These are phyloP conservation scores for Seminavis robusta DNA, from an alignment of 108 stramenopile genomes.

Conservation along the genomic window DNA sequence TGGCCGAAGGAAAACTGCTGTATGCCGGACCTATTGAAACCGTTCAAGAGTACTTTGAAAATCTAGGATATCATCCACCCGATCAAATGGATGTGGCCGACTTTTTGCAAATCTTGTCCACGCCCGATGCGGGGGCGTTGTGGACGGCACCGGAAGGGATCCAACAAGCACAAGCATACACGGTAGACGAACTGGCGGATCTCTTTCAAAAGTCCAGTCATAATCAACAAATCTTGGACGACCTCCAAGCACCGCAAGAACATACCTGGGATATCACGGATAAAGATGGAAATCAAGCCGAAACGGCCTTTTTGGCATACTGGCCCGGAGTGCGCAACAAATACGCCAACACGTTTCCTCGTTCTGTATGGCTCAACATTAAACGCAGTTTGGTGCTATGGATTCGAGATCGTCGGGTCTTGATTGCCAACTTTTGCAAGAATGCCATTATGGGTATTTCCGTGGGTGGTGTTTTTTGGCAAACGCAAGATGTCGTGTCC, in stretches of 20 bases:
- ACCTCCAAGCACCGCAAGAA: conserved; percentile 14
- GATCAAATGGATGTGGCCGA: conserved; percentile 79
- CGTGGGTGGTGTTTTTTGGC: conserved; percentile 66
- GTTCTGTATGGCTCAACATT: conserved; percentile 37
- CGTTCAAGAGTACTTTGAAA: conserved; percentile 70
- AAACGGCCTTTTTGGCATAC: too few relatives aligned
- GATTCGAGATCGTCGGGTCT: conserved; percentile 58
- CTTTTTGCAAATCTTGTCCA: conserved; percentile 69
- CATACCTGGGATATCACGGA: conserved; percentile 20
- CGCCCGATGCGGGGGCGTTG: conserved; percentile 40
- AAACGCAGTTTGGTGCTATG: conserved; percentile 48
- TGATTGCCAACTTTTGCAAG: conserved; percentile 42
- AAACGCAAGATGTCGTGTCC: conserved; percentile 45
- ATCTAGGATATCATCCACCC: conserved; percentile 64
- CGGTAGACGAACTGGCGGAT: conserved; percentile 44
- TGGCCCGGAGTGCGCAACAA: conserved; percentile 13
- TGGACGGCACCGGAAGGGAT: conserved; percentile 21
- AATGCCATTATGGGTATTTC: conserved; percentile 61
- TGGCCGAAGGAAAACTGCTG: conserved; percentile 75
- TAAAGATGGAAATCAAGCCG: neutral
- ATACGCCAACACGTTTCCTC: conserved; percentile 50
- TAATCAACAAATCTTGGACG: conserved; percentile 17
- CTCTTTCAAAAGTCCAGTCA: conserved; percentile 45
- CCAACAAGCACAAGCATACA: conserved; percentile 19
- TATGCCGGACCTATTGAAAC: conserved; percentile 81